Base-by-base conservation (phyloP, 2,329 filamentous ascomycete species). In the Penicillium sp. region DNA sequence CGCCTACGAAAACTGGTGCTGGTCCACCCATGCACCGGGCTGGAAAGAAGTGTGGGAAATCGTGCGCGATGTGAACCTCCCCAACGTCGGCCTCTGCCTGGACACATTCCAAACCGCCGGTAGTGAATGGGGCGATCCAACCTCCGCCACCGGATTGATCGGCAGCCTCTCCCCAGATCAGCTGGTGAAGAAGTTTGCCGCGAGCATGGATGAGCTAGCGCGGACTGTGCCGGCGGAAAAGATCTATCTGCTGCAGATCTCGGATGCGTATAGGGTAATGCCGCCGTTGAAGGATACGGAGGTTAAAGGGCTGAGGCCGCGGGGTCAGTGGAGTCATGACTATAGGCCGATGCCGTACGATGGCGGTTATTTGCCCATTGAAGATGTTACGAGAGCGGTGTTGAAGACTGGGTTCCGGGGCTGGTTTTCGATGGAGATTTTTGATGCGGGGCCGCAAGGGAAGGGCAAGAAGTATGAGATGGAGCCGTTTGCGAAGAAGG, bases 1-100 rank as follows among this genome's bases (percentile, higher is more conserved):
- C 18, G 89, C 89, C 0, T 93, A 92, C 65, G 89, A 93, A 75
- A 92, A 92, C 69, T 92, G 89, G 89, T 91, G 89, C 74, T 93
- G 89, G 90, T 87, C 87, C 0, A 90, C 89, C 0, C 83, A 86
- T 50, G 87, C 89, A 0, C 83, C 87, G 0, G 81, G 77, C 1
- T 94, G 89, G 90, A 83, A 82, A 62, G 81, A 87, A 50, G 87
- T 87, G 0, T 92, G 88, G 88, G 77, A 84, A 2, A 87, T 92
- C 13, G 87, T 91, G 4, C 69, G 83, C 61, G 79, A 79, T 46
- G 87, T 87, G 2, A 77, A 90, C 63, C 75, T 86, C 2, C 78
- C 81, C 0, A 92, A 93, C 60, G 79, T 92, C 11, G 89, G 90
- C 0, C 77, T 93, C 0, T 93, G 89, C 64, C 82, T 94, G 1